A percentile compares a stretch with the other conserved stretches of the same genome.
Conservation (phyloP, 2,329 filamentous ascomycete genomes). For the Pseudohalonectria lignicola region DNA sequence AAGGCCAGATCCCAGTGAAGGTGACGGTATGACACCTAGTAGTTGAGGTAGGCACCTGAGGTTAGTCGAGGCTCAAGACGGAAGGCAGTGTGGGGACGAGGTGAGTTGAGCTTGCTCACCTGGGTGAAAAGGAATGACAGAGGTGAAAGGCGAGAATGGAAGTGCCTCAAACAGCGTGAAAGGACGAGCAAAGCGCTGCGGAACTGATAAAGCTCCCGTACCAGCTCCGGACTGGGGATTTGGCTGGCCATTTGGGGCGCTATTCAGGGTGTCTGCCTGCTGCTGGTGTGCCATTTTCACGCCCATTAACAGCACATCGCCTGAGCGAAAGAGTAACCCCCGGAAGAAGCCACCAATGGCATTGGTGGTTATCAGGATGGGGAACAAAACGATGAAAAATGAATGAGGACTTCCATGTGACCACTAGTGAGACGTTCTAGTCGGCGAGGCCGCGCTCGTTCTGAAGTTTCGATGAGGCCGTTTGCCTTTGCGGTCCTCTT, state of each 20-base stretch:
- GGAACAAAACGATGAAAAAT: background rate
- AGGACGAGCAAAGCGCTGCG: conserved; percentile 23
- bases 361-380: too few relatives aligned
- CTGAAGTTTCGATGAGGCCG: too few relatives aligned
- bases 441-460: too few relatives aligned
- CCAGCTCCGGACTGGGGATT: conserved; percentile 5
- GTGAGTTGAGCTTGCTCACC: conserved; percentile 33
- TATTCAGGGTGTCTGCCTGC: conserved; percentile 18
- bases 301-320: conserved; percentile 1
- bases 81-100: too few relatives aligned
- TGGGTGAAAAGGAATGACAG: conserved; percentile 67
- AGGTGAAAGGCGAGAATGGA: conserved; percentile 73
- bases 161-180: conserved; percentile 65
- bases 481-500: too few relatives aligned
- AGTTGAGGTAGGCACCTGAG: conserved; percentile 2
- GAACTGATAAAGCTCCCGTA: too few relatives aligned
- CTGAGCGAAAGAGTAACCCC: background rate
- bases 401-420: background rate
- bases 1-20: conserved; percentile 45
- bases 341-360: background rate
- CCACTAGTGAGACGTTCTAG: too few relatives aligned
- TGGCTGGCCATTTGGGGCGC: conserved; percentile 12
- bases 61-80: conserved; percentile 1
- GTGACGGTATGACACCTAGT: conserved; percentile 55
- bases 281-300: conserved; percentile 13